Evolutionary conservation across 179 eudicot species (phyloP).

Genomic region (Corrigiola litoralis): DNA sequence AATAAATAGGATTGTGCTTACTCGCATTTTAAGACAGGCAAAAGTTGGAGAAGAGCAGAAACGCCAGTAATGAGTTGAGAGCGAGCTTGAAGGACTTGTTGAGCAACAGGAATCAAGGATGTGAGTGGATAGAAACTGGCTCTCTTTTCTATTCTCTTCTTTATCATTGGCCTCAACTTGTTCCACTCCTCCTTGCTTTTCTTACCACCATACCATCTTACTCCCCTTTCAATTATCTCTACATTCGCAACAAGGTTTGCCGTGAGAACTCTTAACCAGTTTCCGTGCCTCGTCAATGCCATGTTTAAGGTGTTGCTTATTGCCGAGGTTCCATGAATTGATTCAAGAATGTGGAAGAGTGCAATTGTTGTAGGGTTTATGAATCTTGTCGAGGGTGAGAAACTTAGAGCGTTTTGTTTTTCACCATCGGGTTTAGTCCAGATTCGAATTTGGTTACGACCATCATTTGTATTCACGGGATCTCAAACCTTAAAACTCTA

Average conservation of each 20-base stretch:
- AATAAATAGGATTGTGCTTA: conserved; percentile 15
- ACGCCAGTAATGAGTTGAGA: conserved; percentile 49
- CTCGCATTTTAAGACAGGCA: conserved; percentile 77
- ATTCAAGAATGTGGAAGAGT: not conserved
- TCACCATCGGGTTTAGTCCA: too few species aligned
- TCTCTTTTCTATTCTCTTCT: conserved; percentile 62
- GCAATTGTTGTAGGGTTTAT: not conserved
- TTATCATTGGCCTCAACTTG: conserved; percentile 76
- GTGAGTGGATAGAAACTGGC: conserved; percentile 54
- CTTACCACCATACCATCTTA: conserved; percentile 22
- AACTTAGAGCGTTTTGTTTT: too few species aligned
- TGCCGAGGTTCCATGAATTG: not conserved
- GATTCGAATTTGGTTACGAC: too few species aligned
- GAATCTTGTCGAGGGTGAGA: not conserved
- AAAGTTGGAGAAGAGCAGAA: conserved; percentile 44
- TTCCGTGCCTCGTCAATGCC: conserved; percentile 10
- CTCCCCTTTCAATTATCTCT: not conserved
- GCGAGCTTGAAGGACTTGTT: conserved; percentile 60
- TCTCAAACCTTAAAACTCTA: too few species aligned
- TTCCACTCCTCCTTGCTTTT: conserved; percentile 38
- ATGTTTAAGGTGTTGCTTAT: not conserved
- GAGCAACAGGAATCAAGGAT: conserved; percentile 65
- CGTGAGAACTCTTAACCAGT: conserved; percentile 4
- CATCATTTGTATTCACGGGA: too few species aligned
- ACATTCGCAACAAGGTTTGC: not conserved